Conservation (phyloP, 768 basidiomycete genomes). For the Mycena metata region DNA sequence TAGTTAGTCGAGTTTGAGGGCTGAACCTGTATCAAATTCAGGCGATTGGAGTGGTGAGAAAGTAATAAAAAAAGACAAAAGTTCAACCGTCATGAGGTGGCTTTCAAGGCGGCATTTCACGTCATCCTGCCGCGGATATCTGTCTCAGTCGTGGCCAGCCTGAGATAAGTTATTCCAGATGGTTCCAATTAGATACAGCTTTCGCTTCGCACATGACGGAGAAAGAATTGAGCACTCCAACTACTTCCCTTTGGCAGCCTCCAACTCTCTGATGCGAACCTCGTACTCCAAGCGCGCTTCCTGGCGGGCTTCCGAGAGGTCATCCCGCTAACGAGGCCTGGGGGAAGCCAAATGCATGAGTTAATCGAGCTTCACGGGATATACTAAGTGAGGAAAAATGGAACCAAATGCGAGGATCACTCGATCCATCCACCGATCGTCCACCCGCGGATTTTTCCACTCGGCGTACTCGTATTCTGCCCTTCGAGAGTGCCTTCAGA, state of each 20-base stretch:
- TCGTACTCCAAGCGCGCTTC: conserved; percentile 29
- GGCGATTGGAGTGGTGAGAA: too few relatives aligned
- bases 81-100: too few relatives aligned
- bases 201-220: too few relatives aligned
- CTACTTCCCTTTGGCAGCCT: conserved; percentile 7
- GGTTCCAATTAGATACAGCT: too few relatives aligned
- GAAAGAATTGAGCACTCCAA: neutral
- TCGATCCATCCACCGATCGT: conserved; percentile 29
- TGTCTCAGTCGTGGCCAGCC: too few relatives aligned
- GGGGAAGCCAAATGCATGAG: neutral
- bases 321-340: conserved; percentile 28
- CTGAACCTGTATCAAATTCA: too few relatives aligned
- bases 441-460: conserved; percentile 23
- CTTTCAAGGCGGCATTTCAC: neutral
- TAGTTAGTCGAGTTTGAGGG: too few relatives aligned
- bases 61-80: too few relatives aligned
- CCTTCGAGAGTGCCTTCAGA: conserved; percentile 47
- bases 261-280: conserved; percentile 26
- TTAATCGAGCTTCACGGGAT: too few relatives aligned
- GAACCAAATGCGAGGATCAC: conserved; percentile 37
- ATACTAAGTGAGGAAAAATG: neutral
- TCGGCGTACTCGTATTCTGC: conserved; percentile 34
- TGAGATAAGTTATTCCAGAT: too few relatives aligned
- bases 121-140: neutral
- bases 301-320: conserved; percentile 30